phyloP scores from a whole-genome alignment of 2,329 filamentous ascomycete genomes.

The Didymella keratinophila region DNA sequence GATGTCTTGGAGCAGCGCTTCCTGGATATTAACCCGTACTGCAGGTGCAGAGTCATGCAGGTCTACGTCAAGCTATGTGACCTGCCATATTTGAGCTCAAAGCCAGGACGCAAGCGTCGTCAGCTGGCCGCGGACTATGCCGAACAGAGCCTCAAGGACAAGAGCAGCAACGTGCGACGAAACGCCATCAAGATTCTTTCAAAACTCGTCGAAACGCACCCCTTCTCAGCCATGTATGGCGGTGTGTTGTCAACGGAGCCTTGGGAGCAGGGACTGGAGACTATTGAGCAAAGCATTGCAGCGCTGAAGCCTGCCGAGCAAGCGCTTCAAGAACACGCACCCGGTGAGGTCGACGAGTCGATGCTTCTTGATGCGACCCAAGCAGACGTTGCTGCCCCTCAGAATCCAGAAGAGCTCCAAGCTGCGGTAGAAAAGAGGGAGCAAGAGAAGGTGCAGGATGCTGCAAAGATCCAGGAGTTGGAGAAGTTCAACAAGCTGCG shows the following conservation, averaged over 20 bases:
- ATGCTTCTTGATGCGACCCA: slow-evolving; percentile 90
- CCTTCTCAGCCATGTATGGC: slow-evolving; percentile 74
- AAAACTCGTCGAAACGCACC: slow-evolving; percentile 89
- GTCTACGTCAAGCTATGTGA: slow-evolving; percentile 93
- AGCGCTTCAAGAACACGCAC: slow-evolving; percentile 72
- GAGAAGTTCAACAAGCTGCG: slow-evolving; percentile 86
- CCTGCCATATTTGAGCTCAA: slow-evolving; percentile 78
- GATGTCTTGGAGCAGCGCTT: slow-evolving; percentile 96
- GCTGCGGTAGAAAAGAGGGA: slow-evolving; percentile 72
- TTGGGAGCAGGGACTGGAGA: slow-evolving; percentile 83
- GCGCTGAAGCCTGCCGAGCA: slow-evolving; percentile 79
- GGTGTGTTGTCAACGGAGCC: slow-evolving; percentile 79
- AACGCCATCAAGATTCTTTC: slow-evolving; percentile 94
- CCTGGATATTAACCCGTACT: slow-evolving; percentile 95
- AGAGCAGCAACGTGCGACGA: slow-evolving; percentile 94
- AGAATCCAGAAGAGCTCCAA: slow-evolving; percentile 70
- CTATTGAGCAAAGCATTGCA: slow-evolving; percentile 82
- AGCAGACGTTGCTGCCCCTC: slow-evolving; percentile 59
- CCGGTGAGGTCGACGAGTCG: slow-evolving; percentile 75
- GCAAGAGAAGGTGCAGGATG: slow-evolving; percentile 59
- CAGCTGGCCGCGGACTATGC: slow-evolving; percentile 89
- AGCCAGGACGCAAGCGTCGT: slow-evolving; percentile 68
- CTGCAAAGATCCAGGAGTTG: slow-evolving; percentile 86
- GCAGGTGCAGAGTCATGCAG: slow-evolving; percentile 87
- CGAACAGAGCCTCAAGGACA: slow-evolving; percentile 89